Evolutionary conservation across 495 filamentous ascomycete genomes (phyloP).

Genomic region (Penicillium salamii): DNA sequence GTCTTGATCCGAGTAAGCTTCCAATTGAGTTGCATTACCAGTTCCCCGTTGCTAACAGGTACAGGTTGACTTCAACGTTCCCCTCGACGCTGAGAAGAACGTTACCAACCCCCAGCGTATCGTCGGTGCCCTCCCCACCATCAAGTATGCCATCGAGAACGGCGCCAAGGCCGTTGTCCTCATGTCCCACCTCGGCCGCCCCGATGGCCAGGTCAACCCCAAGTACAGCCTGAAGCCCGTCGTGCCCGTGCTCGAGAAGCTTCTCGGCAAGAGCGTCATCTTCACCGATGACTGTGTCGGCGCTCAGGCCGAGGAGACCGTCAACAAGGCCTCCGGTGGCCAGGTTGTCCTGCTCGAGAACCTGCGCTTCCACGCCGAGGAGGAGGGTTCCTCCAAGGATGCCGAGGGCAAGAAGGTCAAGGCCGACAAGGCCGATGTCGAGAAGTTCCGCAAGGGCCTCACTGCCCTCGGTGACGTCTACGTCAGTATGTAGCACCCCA

Average conservation of each 20-base stretch:
- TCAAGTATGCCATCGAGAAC: slow-evolving; percentile 95
- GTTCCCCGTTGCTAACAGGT: slow-evolving; percentile 13
- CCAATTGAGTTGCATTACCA: not conserved
- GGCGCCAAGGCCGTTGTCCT: slow-evolving; percentile 93
- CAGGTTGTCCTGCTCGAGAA: slow-evolving; percentile 93
- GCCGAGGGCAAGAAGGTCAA: slow-evolving; percentile 94
- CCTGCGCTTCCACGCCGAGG: slow-evolving; percentile 94
- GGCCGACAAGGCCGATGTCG: slow-evolving; percentile 88
- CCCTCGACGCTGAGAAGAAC: slow-evolving; percentile 85
- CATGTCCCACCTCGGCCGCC: slow-evolving; percentile 98
- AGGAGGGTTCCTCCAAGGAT: slow-evolving; percentile 94
- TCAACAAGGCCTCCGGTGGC: slow-evolving; percentile 79
- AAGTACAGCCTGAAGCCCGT: slow-evolving; percentile 97
- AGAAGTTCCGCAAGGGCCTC: slow-evolving; percentile 90
- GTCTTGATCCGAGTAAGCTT: slow-evolving; percentile 88
- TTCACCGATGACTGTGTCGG: slow-evolving; percentile 93
- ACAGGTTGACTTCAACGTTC: slow-evolving; percentile 99
- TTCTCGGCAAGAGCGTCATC: slow-evolving; percentile 74
- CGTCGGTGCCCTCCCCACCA: slow-evolving; percentile 92
- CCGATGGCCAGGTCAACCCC: slow-evolving; percentile 80
- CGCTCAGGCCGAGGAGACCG: slow-evolving; percentile 79
- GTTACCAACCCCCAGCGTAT: slow-evolving; percentile 98
- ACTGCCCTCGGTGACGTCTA: slow-evolving; percentile 95
- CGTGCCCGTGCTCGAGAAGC: slow-evolving; percentile 86
- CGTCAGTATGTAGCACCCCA: slow-evolving; percentile 66